These are phyloP conservation scores for Recurvomyces mirabilis DNA, from an alignment of 495 filamentous ascomycete genomes.

Conservation along the genomic window DNA sequence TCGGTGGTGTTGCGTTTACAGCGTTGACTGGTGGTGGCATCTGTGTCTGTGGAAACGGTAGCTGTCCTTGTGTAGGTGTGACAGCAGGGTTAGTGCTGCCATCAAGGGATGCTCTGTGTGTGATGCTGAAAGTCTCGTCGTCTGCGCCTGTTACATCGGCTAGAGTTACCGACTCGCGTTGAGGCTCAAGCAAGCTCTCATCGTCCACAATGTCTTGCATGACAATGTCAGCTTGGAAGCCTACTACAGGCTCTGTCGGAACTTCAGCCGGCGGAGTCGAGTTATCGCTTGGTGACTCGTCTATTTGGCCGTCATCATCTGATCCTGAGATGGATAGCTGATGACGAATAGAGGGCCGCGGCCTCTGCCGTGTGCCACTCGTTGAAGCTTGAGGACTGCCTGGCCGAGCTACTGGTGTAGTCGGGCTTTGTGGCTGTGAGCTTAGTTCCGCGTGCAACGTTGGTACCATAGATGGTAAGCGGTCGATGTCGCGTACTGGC, in stretches of 20 bases:
- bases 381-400: conserved; percentile 24
- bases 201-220: conserved; percentile 72
- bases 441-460: conserved; percentile 57
- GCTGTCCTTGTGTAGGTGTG: conserved; percentile 29
- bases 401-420: conserved; percentile 51
- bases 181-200: conserved; percentile 48
- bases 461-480: conserved; percentile 74
- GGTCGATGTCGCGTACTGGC: conserved; percentile 75
- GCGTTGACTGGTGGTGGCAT: conserved; percentile 54
- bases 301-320: conserved; percentile 71
- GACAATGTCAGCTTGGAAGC: conserved; percentile 61
- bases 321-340: conserved; percentile 81
- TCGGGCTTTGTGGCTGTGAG: conserved; percentile 88
- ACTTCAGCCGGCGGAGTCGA: conserved; percentile 55
- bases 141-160: conserved; percentile 74
- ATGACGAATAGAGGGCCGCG: conserved; percentile 73
- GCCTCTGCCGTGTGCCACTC: conserved; percentile 30
- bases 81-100: conserved; percentile 59
- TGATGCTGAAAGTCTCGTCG: conserved; percentile 92
- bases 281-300: conserved; percentile 61
- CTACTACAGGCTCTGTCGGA: conserved; percentile 53
- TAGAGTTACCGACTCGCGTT: conserved; percentile 62
- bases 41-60: conserved; percentile 55
- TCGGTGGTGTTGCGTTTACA: conserved; percentile 59
- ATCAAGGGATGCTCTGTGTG: conserved; percentile 77